Evolutionary conservation across 2,329 filamentous ascomycete genomes (phyloP).

Genomic region (Neofusicoccum umdonicola): DNA sequence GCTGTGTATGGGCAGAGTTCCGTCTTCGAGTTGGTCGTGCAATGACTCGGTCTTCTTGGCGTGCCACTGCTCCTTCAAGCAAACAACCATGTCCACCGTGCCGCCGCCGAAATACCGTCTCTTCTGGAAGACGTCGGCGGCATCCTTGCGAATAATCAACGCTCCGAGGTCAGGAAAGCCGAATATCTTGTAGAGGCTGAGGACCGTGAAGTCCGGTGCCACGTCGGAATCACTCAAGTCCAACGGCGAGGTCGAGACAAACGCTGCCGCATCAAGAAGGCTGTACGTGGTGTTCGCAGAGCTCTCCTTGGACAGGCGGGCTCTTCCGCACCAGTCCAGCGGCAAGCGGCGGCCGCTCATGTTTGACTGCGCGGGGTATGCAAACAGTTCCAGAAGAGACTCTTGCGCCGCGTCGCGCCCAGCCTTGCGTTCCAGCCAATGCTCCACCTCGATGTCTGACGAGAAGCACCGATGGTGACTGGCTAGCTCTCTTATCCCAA

Average conservation of each 20-base stretch:
- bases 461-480: conserved; percentile 63
- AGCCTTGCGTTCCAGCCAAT: conserved; percentile 56
- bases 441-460: conserved; percentile 59
- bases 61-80: conserved; percentile 78
- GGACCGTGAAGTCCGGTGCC: conserved; percentile 78
- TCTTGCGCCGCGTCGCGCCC: conserved; percentile 21
- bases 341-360: conserved; percentile 80
- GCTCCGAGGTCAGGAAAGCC: conserved; percentile 90
- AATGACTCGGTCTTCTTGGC: conserved; percentile 67
- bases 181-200: conserved; percentile 98
- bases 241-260: conserved; percentile 73
- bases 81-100: conserved; percentile 86
- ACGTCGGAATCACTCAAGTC: conserved; percentile 61
- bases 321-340: conserved; percentile 60
- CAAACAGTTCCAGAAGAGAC: conserved; percentile 56
- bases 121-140: conserved; percentile 61
- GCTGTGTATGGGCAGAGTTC: conserved; percentile 84
- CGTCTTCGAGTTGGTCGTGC: conserved; percentile 85
- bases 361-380: conserved; percentile 89
- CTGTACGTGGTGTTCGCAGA: conserved; percentile 56
- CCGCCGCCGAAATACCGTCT: conserved; percentile 90
- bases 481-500: conserved; percentile 74
- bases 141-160: conserved; percentile 73
- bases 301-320: conserved; percentile 30
- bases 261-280: conserved; percentile 79